Percentiles rank a stretch among this genome's conserved stretches.
These are phyloP conservation scores for Lactarius tabidus DNA, from an alignment of 768 basidiomycete species.

Conservation along the genomic window DNA sequence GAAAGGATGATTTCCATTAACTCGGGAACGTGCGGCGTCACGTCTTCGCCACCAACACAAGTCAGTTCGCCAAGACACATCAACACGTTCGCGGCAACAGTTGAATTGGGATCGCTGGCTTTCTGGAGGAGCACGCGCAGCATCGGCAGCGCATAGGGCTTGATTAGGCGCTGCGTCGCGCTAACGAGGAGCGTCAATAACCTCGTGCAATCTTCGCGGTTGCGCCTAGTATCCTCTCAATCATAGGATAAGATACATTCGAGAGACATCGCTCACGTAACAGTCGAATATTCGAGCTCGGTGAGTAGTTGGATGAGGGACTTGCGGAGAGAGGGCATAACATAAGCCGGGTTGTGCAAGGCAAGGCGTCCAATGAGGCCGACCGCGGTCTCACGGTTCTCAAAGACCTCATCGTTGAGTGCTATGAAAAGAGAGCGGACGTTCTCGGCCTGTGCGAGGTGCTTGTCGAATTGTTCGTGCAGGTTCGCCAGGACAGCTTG, in stretches of 20 bases:
- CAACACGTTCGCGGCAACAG: conserved; percentile 88
- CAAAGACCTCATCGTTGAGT: conserved; percentile 93
- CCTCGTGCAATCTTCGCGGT: conserved; percentile 88
- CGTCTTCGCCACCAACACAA: conserved; percentile 90
- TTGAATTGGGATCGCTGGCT: conserved; percentile 78
- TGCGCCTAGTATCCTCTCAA: conserved; percentile 50
- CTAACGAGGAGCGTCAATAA: conserved; percentile 85
- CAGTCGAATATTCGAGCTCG: conserved; percentile 93
- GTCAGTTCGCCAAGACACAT: conserved; percentile 94
- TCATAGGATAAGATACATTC: conserved; percentile 2
- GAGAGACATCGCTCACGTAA: conserved; percentile 51
- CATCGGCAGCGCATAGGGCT: conserved; percentile 93
- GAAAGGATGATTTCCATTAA: conserved; percentile 89
- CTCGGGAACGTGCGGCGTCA: conserved; percentile 73
- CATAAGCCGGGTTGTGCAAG: conserved; percentile 95
- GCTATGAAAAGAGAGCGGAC: conserved; percentile 97
- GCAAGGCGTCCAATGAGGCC: conserved; percentile 89
- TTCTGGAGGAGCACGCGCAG: conserved; percentile 89
- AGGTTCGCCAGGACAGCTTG: conserved; percentile 81
- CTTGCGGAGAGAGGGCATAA: conserved; percentile 96
- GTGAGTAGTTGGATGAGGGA: conserved; percentile 94
- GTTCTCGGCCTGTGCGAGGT: conserved; percentile 96
- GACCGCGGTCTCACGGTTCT: conserved; percentile 90
- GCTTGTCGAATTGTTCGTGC: conserved; percentile 93
- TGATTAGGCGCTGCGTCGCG: conserved; percentile 90